Conservation (phyloP, 2,329 filamentous ascomycete species). For the Fusarium incarnatum region DNA sequence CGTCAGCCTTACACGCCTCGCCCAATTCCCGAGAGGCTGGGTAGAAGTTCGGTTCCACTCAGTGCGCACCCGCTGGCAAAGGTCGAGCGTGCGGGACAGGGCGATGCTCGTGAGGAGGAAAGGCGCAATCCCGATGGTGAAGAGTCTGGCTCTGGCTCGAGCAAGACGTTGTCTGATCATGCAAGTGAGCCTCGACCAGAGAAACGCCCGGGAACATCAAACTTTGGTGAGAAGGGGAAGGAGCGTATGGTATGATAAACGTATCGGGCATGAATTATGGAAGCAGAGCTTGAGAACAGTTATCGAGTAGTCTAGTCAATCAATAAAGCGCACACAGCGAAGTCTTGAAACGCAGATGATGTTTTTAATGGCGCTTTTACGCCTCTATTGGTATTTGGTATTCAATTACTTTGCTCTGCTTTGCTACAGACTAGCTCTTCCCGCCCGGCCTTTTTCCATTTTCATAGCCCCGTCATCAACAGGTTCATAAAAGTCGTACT, state of each 20-base stretch:
- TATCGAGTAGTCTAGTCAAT: not conserved
- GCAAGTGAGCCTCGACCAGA: not conserved
- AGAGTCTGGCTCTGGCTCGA: not conserved
- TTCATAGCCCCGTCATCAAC: slow-evolving; percentile 50
- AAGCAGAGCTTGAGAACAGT: not conserved
- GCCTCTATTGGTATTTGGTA: slow-evolving; percentile 43
- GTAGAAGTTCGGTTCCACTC: not conserved
- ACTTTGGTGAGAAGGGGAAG: not conserved
- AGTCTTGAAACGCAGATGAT: not conserved
- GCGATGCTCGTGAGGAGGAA: not conserved
- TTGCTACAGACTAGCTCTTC: slow-evolving; percentile 53
- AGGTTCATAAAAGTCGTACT: slow-evolving; percentile 40
- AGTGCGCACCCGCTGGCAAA: not conserved
- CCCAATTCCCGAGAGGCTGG: too few relatives aligned
- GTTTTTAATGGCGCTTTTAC: slow-evolving; percentile 13
- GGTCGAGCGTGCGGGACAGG: not conserved
- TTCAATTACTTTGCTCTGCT: slow-evolving; percentile 39
- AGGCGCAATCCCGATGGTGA: rapidly evolving
- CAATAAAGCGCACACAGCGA: slow-evolving; percentile 5
- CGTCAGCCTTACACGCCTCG: too few relatives aligned
- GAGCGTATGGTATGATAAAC: not conserved
- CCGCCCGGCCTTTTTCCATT: slow-evolving; percentile 48
- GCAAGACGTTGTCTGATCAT: not conserved
- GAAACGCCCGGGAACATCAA: not conserved
- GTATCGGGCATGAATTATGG: not conserved